Base-by-base conservation (phyloP, 202 grass and related monocot species). In the Setaria italica region DNA sequence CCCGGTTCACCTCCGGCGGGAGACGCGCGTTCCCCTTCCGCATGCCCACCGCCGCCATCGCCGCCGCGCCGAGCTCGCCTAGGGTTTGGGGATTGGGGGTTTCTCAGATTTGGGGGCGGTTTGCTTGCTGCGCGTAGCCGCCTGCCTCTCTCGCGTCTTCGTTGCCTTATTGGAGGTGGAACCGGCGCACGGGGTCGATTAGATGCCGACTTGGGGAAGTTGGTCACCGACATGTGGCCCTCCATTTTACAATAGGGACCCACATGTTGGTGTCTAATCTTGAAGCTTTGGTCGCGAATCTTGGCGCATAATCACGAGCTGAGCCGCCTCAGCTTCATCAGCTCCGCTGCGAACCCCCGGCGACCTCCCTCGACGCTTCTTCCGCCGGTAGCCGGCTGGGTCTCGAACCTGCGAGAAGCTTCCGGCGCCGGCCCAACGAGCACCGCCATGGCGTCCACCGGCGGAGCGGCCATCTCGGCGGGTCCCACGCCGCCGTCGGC, bases 1-100 rank as follows among this genome's bases (percentile, higher is more conserved):
- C 90, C 79, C 97, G 73, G 72, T 99, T 99, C 82, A 99, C 97
- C 88, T 99, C 97, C 39, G 97, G 97, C 9, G 97, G 97, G 7
- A 99, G 91, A 12, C 97, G 87, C 53, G 93, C 84, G 87, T 99
- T 99, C 41, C 88, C 89, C 90, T 96, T 92, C 25, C 97, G 77
- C 76, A 99, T 55, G 84, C 90, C 89, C 81, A 82, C 90, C 86
- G 97, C 89, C 70, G 97, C 88, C 97, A 99, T 99, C 42, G 55
- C 74, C 39, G 82, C 55, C 74, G 41, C 59, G 58, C 50, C 68
- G 62, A 59, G 39, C 1, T 64, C 10, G 53, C 20, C 80, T 90
- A 90, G 89, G 89, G 85, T 87, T 74, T 83, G 41, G 42, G 20
- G 17, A n/a, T 60, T 37, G 43, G 17, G 11, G 39, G 77, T 25